phyloP scores from a whole-genome alignment of 2,329 filamentous ascomycete species.

The Metarhizium anisopliae region DNA sequence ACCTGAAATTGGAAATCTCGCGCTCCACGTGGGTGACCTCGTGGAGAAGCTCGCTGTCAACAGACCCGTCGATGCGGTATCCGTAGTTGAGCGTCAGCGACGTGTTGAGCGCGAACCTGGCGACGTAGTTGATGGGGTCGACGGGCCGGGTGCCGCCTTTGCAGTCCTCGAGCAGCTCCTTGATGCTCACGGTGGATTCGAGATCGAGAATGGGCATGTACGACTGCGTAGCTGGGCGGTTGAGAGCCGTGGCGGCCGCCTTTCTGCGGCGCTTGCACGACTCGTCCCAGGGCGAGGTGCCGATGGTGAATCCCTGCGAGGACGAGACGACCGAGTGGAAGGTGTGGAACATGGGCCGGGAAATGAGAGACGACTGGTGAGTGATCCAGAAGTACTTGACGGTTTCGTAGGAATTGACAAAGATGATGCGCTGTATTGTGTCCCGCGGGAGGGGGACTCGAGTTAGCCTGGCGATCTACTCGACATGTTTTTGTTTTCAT shows the following conservation, averaged over 20 bases:
- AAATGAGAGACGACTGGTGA: constrained; percentile 69
- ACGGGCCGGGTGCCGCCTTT: constrained; percentile 53
- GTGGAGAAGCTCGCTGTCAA: constrained; percentile 56
- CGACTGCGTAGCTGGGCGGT: constrained; percentile 64
- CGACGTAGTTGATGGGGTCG: constrained; percentile 65
- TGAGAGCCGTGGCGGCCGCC: constrained; percentile 69
- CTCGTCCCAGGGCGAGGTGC: constrained; percentile 77
- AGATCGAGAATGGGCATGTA: constrained; percentile 80
- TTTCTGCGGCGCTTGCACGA: constrained; percentile 70
- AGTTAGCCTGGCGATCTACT: too few relatives aligned
- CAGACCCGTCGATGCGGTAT: constrained; percentile 61
- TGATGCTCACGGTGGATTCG: constrained; percentile 62
- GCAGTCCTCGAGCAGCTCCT: constrained; percentile 59
- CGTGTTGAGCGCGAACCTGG: constrained; percentile 68
- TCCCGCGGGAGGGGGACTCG: background rate
- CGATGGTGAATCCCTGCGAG: constrained; percentile 73
- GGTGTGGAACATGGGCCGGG: constrained; percentile 68
- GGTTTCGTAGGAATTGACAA: constrained; percentile 69
- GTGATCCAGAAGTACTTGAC: constrained; percentile 70
- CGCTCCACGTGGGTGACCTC: constrained; percentile 72
- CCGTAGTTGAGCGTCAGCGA: constrained; percentile 74
- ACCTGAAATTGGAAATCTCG: constrained; percentile 65
- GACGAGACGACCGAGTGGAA: constrained; percentile 72
- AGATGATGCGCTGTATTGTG: constrained; percentile 51
- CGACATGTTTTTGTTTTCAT: too few relatives aligned